These are phyloP conservation scores for Canna indica DNA, from an alignment of 176 grass and related monocot species.

Conservation along the genomic window DNA sequence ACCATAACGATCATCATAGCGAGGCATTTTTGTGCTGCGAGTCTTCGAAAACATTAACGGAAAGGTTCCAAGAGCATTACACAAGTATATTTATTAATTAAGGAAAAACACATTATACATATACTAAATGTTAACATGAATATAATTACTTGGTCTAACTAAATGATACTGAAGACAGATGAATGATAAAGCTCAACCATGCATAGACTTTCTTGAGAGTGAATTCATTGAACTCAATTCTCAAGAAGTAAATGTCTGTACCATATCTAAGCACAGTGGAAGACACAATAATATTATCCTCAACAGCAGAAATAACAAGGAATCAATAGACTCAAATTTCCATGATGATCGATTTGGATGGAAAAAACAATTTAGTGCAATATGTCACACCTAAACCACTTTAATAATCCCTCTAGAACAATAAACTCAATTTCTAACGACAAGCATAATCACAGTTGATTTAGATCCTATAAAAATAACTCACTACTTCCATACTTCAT, in stretches of 20 bases:
- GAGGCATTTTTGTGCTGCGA: conserved; percentile 82
- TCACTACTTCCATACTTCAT: too few species aligned
- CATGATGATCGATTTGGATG: neutral
- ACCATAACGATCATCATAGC: conserved; percentile 73
- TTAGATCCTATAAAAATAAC: neutral
- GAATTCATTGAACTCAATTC: too few species aligned
- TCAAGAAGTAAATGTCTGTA: too few species aligned
- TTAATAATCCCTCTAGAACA: neutral
- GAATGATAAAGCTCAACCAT: too few species aligned
- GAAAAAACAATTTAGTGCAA: neutral
- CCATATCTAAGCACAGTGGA: too few species aligned
- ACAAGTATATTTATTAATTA: too few species aligned
- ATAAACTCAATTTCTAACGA: neutral
- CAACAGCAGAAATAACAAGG: neutral
- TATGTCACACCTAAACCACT: neutral
- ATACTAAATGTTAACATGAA: too few species aligned
- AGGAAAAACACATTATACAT: too few species aligned
- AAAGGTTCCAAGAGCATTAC: neutral
- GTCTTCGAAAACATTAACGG: neutral
- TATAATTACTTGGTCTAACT: too few species aligned
- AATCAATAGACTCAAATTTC: too few species aligned
- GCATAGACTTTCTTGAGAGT: too few species aligned
- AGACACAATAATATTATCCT: neutral
- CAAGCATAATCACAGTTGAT: neutral
- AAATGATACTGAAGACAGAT: too few species aligned